Conservation (phyloP, 805 yeast species). For the Wickerhamomyces sydowiorum region DNA sequence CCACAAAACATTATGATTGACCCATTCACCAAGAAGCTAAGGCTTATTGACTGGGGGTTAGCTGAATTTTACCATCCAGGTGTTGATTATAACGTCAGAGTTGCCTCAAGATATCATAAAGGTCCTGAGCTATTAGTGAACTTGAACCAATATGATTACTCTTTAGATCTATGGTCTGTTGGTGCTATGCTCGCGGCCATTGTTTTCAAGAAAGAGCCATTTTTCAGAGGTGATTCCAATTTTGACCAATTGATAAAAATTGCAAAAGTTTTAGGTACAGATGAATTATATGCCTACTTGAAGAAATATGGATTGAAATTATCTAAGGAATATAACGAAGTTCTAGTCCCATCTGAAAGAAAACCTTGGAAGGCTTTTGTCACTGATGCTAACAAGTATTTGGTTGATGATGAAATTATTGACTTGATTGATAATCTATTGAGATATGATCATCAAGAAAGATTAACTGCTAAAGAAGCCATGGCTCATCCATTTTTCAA, state of each 20-base stretch:
- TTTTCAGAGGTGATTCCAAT: constrained; percentile 87
- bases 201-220: constrained; percentile 85
- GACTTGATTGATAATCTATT: constrained; percentile 77
- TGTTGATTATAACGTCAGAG: constrained; percentile 86
- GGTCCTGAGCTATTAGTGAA: constrained; percentile 90
- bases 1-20: constrained; percentile 97
- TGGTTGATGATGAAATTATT: constrained; percentile 65
- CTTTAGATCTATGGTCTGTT: constrained; percentile 89
- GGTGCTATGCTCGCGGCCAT: constrained; percentile 93
- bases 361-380: constrained; percentile 85
- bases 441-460: constrained; percentile 82
- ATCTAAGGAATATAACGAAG: constrained; percentile 70
- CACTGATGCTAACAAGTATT: constrained; percentile 60
- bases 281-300: constrained; percentile 63
- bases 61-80: constrained; percentile 93
- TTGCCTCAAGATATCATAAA: constrained; percentile 88
- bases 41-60: constrained; percentile 92
- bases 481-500: constrained; percentile 55
- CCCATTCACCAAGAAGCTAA: constrained; percentile 59
- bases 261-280: constrained; percentile 82
- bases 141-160: constrained; percentile 83
- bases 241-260: constrained; percentile 89
- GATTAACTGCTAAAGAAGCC: constrained; percentile 86
- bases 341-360: constrained; percentile 64
- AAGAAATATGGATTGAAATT: constrained; percentile 65